Percentiles rank a stretch among this genome's conserved stretches.
Evolutionary conservation across 371 early-diverging fungal species (phyloP).

Genomic region (Cokeromyces recurvatus): DNA sequence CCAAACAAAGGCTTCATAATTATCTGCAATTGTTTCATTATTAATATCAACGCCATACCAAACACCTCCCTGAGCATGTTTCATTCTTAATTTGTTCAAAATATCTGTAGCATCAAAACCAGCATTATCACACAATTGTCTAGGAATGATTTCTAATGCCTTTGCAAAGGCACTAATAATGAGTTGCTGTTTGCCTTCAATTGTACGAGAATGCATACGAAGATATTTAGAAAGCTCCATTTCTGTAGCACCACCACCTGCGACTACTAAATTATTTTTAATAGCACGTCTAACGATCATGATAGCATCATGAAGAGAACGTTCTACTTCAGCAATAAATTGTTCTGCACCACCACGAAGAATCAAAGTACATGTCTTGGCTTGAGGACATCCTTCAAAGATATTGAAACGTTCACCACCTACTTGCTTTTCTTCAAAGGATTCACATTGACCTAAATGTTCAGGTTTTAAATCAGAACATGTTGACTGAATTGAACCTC

Average conservation of each 20-base stretch:
- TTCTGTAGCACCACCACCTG: constrained; percentile 98
- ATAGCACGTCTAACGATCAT: constrained; percentile 98
- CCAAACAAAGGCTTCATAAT: constrained; percentile 96
- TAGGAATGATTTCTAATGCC: constrained; percentile 98
- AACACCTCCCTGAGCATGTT: constrained; percentile 82
- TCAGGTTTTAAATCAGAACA: constrained; percentile 79
- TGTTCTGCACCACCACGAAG: constrained; percentile 99
- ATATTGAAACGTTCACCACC: constrained; percentile 98
- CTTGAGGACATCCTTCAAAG: constrained; percentile 89
- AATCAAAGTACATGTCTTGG: constrained; percentile 95
- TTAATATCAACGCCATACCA: constrained; percentile 96
- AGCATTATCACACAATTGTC: constrained; percentile 98
- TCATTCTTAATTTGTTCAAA: constrained; percentile 95
- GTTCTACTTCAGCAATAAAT: constrained; percentile 99
- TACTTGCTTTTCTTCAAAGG: constrained; percentile 98
- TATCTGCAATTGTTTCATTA: constrained; percentile 86
- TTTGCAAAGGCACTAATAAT: constrained; percentile 96
- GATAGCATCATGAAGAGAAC: constrained; percentile 98
- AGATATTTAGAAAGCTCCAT: constrained; percentile 97
- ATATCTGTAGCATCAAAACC: constrained; percentile 99
- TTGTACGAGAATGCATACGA: constrained; percentile 86
- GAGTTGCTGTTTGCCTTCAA: constrained; percentile 96
- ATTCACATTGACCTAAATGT: constrained; percentile 87
- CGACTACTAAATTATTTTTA: constrained; percentile 92
- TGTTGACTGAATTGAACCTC: constrained; percentile 91